phyloP scores from a whole-genome alignment of 2,329 filamentous ascomycete species.

The Claviceps lovelessii region DNA sequence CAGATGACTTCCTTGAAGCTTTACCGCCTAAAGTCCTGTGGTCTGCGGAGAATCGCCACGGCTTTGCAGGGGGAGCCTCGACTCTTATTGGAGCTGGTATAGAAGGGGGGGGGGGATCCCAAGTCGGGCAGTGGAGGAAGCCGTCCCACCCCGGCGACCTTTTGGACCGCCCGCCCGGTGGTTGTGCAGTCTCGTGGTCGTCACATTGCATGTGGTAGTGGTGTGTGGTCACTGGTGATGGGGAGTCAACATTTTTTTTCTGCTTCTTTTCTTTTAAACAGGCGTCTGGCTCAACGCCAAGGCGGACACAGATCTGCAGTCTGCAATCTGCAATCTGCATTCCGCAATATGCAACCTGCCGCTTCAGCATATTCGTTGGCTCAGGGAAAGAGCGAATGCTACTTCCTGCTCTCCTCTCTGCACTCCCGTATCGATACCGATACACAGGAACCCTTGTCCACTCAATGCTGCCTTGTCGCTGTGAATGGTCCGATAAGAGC shows the following conservation, averaged over 20 bases:
- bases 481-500: constrained; percentile 4
- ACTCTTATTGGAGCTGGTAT: too few relatives aligned
- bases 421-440: background rate
- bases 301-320: background rate
- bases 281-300: background rate
- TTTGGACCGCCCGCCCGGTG: too few relatives aligned
- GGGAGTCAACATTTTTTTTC: background rate
- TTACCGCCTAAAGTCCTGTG: background rate
- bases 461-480: background rate
- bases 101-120: too few relatives aligned
- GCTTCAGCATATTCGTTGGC: background rate
- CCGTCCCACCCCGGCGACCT: background rate
- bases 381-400: background rate
- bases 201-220: background rate
- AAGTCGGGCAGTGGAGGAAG: background rate
- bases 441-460: background rate
- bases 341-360: background rate
- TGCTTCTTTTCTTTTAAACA: background rate
- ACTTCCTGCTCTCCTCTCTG: background rate
- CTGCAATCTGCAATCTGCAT: too few relatives aligned
- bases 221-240: background rate
- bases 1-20: too few relatives aligned
- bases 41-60: background rate
- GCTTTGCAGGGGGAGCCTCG: too few relatives aligned
- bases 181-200: background rate